A percentile compares a stretch with the other conserved stretches of the same genome.
phyloP scores from a whole-genome alignment of 495 filamentous ascomycete genomes.

The Neurospora sp. region DNA sequence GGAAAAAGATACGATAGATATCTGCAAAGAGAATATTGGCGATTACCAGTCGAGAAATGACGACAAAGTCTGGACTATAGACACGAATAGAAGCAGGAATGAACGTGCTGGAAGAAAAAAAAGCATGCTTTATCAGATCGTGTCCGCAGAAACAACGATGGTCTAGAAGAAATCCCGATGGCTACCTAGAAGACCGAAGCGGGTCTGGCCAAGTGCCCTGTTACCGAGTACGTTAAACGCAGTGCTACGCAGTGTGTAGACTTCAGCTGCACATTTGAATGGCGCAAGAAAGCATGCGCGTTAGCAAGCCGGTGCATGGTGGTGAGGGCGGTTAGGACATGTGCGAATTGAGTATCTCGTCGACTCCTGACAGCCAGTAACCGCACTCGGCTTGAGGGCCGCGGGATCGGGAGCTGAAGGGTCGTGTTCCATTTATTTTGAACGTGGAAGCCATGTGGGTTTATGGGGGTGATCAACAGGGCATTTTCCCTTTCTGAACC shows the following conservation, averaged over 20 bases:
- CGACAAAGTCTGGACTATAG: neutral
- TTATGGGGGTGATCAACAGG: neutral
- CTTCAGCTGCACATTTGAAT: neutral
- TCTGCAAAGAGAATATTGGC: neutral
- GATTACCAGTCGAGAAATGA: neutral
- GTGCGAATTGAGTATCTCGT: neutral
- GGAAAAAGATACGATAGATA: neutral
- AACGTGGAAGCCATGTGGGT: neutral
- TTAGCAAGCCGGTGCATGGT: neutral
- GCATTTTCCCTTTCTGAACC: neutral
- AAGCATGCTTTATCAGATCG: neutral
- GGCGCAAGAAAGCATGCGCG: neutral
- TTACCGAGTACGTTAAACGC: neutral
- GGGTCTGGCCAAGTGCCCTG: neutral
- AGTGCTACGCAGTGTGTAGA: neutral
- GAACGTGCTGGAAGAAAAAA: neutral
- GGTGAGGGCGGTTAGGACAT: neutral
- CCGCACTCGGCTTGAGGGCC: neutral
- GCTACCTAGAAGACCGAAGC: neutral
- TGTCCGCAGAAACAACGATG: neutral
- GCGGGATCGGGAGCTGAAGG: neutral
- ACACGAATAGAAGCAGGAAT: neutral
- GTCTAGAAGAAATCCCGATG: neutral
- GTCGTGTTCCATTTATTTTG: neutral
- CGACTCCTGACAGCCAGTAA: neutral